Conservation (phyloP, 2,329 filamentous ascomycete genomes). For the Huntiella bhutanensis region DNA sequence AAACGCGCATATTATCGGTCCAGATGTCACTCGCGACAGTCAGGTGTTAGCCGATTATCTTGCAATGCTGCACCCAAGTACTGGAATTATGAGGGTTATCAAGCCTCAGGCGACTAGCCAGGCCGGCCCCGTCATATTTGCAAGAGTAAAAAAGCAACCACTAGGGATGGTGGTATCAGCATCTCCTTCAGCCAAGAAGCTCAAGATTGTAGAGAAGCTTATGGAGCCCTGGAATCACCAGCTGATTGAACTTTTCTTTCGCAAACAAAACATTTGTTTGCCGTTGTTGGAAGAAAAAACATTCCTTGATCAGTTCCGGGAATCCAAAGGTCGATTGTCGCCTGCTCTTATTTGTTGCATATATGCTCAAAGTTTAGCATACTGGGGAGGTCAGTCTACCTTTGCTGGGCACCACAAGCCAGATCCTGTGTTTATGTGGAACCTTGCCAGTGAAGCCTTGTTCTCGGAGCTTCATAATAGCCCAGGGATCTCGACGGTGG, state of each 20-base stretch:
- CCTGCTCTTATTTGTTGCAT: constrained; percentile 37
- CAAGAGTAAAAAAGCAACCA: constrained; percentile 26
- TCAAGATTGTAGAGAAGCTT: constrained; percentile 38
- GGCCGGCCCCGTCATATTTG: constrained; percentile 26
- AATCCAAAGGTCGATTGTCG: constrained; percentile 29
- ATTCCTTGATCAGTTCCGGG: constrained; percentile 29
- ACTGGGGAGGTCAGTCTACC: constrained; percentile 32
- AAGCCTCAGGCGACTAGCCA: constrained; percentile 17
- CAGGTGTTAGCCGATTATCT: constrained; percentile 42
- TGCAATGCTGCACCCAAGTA: constrained; percentile 16
- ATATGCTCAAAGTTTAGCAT: constrained; percentile 37
- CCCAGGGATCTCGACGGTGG: constrained; percentile 38
- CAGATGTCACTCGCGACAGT: constrained; percentile 38
- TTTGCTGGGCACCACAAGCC: constrained; percentile 29
- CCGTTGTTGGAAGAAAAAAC: constrained; percentile 37
- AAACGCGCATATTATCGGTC: constrained; percentile 37
- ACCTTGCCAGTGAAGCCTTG: constrained; percentile 38
- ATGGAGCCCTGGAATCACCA: constrained; percentile 33
- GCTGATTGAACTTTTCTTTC: constrained; percentile 34
- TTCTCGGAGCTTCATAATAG: constrained; percentile 40
- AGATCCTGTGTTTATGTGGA: constrained; percentile 42
- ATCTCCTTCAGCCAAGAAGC: constrained; percentile 25
- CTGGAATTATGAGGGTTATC: constrained; percentile 18
- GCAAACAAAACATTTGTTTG: constrained; percentile 38
- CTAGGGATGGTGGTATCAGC: constrained; percentile 22